A percentile compares a stretch with the other conserved stretches of the same genome.
Evolutionary conservation across 768 basidiomycete genomes (phyloP).

Genomic region (Podaxis mareebaensis): DNA sequence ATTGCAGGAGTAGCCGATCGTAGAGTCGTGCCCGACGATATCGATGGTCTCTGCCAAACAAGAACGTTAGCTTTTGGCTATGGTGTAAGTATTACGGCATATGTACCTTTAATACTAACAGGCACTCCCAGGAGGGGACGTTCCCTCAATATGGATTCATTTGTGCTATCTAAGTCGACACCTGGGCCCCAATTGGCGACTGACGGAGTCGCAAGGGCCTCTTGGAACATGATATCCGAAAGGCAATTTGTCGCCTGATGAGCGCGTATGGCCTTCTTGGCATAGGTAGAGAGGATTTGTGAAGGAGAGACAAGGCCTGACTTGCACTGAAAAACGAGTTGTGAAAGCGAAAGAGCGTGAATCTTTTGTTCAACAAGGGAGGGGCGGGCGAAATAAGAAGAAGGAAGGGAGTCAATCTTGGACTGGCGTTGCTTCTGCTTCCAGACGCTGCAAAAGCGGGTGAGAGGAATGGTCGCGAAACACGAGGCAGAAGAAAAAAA

Average conservation of each 20-base stretch:
- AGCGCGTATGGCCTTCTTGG: slow-evolving; percentile 53
- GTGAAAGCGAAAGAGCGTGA: slow-evolving; percentile 48
- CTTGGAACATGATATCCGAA: slow-evolving; percentile 63
- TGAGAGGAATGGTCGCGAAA: background rate
- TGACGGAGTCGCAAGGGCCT: slow-evolving; percentile 38
- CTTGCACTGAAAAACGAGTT: slow-evolving; percentile 46
- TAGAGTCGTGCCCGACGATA: slow-evolving; percentile 60
- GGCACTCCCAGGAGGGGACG: slow-evolving; percentile 66
- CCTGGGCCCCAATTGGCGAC: slow-evolving; percentile 40
- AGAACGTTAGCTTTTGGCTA: slow-evolving; percentile 11
- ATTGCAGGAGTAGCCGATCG: slow-evolving; percentile 59
- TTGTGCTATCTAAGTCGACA: slow-evolving; percentile 32
- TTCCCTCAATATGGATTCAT: slow-evolving; percentile 25
- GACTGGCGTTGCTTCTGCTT: slow-evolving; percentile 47
- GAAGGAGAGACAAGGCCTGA: slow-evolving; percentile 41
- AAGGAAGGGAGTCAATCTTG: slow-evolving; percentile 41
- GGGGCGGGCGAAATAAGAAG: slow-evolving; percentile 40
- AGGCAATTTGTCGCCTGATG: slow-evolving; percentile 67
- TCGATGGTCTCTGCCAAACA: slow-evolving; percentile 40
- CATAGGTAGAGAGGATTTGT: slow-evolving; percentile 41
- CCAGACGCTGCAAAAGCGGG: slow-evolving; percentile 33
- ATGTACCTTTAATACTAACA: slow-evolving; percentile 63
- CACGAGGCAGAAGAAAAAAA: slow-evolving; percentile 15
- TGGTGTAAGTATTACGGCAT: slow-evolving; percentile 6
- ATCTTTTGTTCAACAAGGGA: slow-evolving; percentile 46